Base-by-base conservation (phyloP, 2,329 filamentous ascomycete species). In the Huntiella decipiens region DNA sequence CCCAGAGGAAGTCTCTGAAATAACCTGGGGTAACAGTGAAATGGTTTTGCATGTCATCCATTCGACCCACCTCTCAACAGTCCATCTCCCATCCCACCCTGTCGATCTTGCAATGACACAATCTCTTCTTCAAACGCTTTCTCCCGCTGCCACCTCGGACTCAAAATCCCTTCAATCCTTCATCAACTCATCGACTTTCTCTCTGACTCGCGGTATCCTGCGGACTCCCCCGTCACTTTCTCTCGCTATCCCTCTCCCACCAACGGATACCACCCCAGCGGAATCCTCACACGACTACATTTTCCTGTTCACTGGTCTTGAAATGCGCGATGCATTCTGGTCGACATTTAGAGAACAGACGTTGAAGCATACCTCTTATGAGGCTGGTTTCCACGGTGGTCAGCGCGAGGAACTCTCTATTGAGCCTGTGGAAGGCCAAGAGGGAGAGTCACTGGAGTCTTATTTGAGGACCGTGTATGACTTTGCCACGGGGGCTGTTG, bases 401-500 rank as follows among this genome's bases (percentile, higher is more conserved):
- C 65, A 64, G 10, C 62, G 67, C n/a, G 63, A 67, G 15, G 67
- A 71, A 53, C 55, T 76, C 17, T 63, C 60, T 1, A 60, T 76
- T 5, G 60, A 66, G 37, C 61, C 63, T 5, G 47, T 11, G 2
- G 15, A 37, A 13, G 28, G 43, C 4, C n/a, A 16, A 4, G 28
- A 16, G 8, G 38, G 36, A n/a, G 39, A 36, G 10, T 35, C 28
- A 12, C 40, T n/a, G 22, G 42, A 37, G 17, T 22, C 33, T 15
- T 49, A 43, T 32, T 22, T 49, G 11, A 17, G 38, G 4, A 38
- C 44, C 3, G 39, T 43, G 8, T 38, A 49, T 34, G 47, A 43
- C 10, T 31, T 38, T 13, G 44, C 47, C 2, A 35, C 13, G 10
- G 47, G 47, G 7, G 22, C 41, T 22, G 45, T 46, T 3, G 45